Conservation (phyloP, 169 alveolate species). For the Blepharisma undulans region DNA sequence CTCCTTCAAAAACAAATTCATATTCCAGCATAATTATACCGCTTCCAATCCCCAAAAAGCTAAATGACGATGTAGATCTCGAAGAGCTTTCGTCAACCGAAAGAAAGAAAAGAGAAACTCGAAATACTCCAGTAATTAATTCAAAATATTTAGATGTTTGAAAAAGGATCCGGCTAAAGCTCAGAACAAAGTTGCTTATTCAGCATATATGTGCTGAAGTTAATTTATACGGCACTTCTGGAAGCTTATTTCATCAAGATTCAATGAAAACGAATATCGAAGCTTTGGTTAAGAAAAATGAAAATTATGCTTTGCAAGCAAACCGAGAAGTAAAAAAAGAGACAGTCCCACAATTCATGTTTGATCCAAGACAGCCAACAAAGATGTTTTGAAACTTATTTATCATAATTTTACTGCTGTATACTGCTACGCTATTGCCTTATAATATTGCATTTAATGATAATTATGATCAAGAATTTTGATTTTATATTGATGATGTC, state of each 20-base stretch:
- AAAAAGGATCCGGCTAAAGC: background rate
- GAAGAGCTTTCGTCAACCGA: background rate
- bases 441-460: conserved; percentile 44
- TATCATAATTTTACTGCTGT: conserved; percentile 13
- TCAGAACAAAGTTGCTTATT: background rate
- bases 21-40: background rate
- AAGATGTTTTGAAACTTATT: conserved; percentile 37
- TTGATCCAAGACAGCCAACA: background rate
- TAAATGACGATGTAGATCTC: background rate
- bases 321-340: background rate
- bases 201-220: background rate
- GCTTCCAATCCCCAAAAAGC: background rate
- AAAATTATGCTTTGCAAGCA: background rate
- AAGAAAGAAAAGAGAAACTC: background rate
- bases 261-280: background rate
- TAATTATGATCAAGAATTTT: background rate
- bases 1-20: background rate
- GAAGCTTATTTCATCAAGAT: background rate
- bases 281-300: background rate
- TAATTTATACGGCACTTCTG: background rate
- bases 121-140: conserved; percentile 5
- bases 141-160: conserved; percentile 3
- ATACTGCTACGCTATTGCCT: conserved; percentile 31
- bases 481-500: conserved; percentile 29
- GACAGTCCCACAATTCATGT: background rate